Conservation (phyloP, 768 basidiomycete species). For the Leccinum subgranulosum region DNA sequence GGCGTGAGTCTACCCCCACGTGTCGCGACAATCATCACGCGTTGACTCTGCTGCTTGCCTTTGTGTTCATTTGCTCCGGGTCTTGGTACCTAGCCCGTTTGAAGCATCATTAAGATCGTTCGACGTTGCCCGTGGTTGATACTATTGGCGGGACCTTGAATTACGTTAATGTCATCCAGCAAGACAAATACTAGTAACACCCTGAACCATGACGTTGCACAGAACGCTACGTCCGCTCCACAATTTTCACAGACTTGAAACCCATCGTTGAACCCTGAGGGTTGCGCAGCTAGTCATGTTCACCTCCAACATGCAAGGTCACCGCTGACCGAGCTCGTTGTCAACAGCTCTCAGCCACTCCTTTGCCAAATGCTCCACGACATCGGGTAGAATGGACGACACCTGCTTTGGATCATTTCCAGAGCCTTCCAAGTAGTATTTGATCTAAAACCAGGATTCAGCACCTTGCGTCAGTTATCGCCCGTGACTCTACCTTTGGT, state of each 20-base stretch:
- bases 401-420: slow-evolving; percentile 53
- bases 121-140: no score
- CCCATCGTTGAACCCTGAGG: no score
- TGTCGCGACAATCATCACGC: neutral
- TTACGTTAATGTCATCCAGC: no score
- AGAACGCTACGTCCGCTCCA: no score
- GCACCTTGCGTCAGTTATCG: neutral
- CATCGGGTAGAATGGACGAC: slow-evolving; percentile 44
- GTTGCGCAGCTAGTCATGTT: neutral
- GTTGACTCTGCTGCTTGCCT: no score
- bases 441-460: slow-evolving; percentile 48
- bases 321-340: slow-evolving; percentile 41
- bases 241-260: no score
- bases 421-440: slow-evolving; percentile 84
- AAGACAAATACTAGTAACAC: no score
- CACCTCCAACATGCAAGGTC: neutral
- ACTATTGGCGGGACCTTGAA: neutral
- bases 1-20: neutral
- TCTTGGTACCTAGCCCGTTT: neutral
- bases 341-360: slow-evolving; percentile 69
- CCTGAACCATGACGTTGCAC: neutral
- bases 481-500: slow-evolving; percentile 58
- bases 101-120: no score
- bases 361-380: slow-evolving; percentile 57
- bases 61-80: no score